Evolutionary conservation across 495 filamentous ascomycete species (phyloP), one percentile per base, ranked within the genome.

Genomic region (Penicillium atrosanguineum): DNA sequence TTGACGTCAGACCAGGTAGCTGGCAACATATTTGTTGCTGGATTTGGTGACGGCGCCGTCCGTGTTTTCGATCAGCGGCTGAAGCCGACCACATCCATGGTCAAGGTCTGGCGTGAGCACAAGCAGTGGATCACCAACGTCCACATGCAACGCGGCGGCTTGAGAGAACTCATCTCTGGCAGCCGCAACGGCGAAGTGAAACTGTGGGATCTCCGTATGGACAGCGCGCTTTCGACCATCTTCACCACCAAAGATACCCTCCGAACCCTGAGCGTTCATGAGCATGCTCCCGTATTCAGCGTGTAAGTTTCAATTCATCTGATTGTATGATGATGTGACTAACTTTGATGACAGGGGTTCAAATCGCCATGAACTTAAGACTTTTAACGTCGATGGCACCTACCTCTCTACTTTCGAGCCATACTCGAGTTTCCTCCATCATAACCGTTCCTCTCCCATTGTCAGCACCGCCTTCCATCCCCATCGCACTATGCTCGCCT

Each of bases 1-100:
- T 73, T 99, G 58, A 97, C 95, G 6, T 95, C 92, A 2, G 94
- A 99, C 66, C 93, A 97, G 73, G 93, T 97, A 57, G 94, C 92
- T 38, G 95, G 95, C 50, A 90, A 95, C 60, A 84, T 97, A 50
- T 96, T 99, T 66, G 85, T 94, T 20, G 94, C 93, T 20, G 94
- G 95, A 11, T 99, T 97, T 52, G 94, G 95, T 3, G 94, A 99
- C 61, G 94, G 94, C n/a, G 91, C 91, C 12, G 85, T 99, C 25
- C 80, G 94, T 41, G 90, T 96, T 21, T 99, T 97, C 62, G 94
- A 99, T 68, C 88, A 91, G 52, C 87, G 94, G 6, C 69, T 88
- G 28, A 83, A 83, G 53, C 86, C 91, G 6, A 85, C 87, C 38
- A 87, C 90, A 31, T 84, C 86, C 29, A 96, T 96, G 90, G 87